Evolutionary conservation across 1,284 basidiomycete genomes (phyloP).

Genomic region (Volvariella surrecta): DNA sequence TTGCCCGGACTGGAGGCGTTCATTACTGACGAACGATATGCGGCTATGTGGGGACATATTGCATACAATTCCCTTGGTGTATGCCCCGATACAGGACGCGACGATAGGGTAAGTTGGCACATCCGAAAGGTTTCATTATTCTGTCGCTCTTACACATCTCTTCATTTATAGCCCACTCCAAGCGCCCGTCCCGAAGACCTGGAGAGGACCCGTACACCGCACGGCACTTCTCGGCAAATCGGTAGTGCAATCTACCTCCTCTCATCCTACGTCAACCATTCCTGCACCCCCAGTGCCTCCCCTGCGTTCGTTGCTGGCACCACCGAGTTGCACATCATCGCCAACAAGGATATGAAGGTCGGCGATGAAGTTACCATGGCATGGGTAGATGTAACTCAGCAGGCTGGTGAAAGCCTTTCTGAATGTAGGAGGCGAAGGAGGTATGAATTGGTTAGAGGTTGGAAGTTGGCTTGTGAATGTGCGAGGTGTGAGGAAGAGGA

Average conservation of each 20-base stretch:
- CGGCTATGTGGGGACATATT: slow-evolving; percentile 60
- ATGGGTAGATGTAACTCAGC: slow-evolving; percentile 58
- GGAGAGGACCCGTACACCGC: slow-evolving; percentile 65
- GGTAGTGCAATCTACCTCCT: slow-evolving; percentile 67
- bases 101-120: slow-evolving; percentile 52
- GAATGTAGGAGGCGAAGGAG: slow-evolving; percentile 58
- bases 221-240: slow-evolving; percentile 64
- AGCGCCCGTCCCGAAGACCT: slow-evolving; percentile 51
- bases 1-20: slow-evolving; percentile 67
- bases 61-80: slow-evolving; percentile 70
- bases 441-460: slow-evolving; percentile 67
- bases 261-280: slow-evolving; percentile 71
- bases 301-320: slow-evolving; percentile 56
- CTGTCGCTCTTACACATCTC: slow-evolving; percentile 1
- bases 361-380: slow-evolving; percentile 71
- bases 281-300: slow-evolving; percentile 57
- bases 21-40: slow-evolving; percentile 53
- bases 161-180: slow-evolving; percentile 44
- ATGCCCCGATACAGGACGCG: slow-evolving; percentile 51
- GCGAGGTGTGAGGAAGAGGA: slow-evolving; percentile 51
- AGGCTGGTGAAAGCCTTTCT: slow-evolving; percentile 37
- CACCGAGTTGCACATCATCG: slow-evolving; percentile 56
- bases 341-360: slow-evolving; percentile 51
- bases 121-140: no score
- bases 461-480: slow-evolving; percentile 71